Percentiles rank a stretch among this genome's conserved stretches.
phyloP scores from a whole-genome alignment of 2,329 filamentous ascomycete genomes.

The Cercospora zeae-maydis region DNA sequence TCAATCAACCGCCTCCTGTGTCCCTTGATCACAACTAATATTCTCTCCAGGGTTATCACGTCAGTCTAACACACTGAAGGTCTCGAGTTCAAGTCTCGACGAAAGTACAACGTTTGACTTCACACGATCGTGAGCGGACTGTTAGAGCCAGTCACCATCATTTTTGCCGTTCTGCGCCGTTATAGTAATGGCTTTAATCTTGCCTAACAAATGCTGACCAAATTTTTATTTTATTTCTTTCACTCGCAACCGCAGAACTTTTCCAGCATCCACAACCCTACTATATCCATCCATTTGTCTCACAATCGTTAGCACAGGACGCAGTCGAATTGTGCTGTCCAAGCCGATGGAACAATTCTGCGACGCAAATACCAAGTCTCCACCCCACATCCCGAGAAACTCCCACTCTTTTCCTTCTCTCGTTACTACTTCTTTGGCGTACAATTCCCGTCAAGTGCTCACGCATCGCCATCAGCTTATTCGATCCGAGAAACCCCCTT shows the following conservation, averaged over 20 bases:
- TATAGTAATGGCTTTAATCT: too few relatives aligned
- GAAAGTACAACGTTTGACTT: not conserved
- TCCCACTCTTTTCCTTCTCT: not conserved
- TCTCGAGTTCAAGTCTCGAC: conserved; percentile 6
- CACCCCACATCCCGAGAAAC: not conserved
- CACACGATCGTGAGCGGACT: not conserved
- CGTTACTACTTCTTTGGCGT: not conserved
- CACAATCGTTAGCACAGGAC: not conserved
- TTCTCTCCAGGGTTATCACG: conserved; percentile 40
- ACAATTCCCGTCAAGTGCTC: not conserved
- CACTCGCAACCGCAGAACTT: too few relatives aligned
- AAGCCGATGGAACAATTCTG: not conserved
- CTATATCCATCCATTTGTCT: not conserved
- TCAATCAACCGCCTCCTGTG: too few relatives aligned
- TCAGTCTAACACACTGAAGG: conserved; percentile 41
- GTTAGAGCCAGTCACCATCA: not conserved
- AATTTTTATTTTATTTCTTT: too few relatives aligned
- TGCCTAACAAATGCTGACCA: too few relatives aligned
- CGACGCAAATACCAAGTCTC: not conserved
- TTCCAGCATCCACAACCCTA: too few relatives aligned
- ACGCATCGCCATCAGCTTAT: not conserved
- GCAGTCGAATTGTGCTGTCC: not conserved
- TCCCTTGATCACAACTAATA: not conserved
- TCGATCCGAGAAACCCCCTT: not conserved
- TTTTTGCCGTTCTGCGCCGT: not conserved